Base-by-base conservation (phyloP, 1,139 yeast genomes). In the Candida pseudocylindracea region DNA sequence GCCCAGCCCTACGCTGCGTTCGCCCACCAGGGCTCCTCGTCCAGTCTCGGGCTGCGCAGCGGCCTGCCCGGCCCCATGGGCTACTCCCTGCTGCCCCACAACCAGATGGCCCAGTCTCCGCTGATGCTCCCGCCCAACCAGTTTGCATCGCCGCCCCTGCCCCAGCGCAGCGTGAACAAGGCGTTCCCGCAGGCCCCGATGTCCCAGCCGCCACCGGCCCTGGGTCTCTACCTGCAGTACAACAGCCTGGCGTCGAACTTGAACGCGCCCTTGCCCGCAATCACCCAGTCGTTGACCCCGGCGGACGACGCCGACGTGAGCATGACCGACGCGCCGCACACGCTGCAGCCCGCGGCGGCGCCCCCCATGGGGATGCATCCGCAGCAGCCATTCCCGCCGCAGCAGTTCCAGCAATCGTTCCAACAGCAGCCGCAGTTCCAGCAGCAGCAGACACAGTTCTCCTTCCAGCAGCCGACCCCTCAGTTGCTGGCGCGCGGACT, bases 401-500 rank as follows among this genome's bases (percentile, higher is more conserved):
- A 20, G 42, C 38, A 15, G 36, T 36, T 30, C 43, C 41, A 30
- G 36, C 28, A 35, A 28, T 37, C 34, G 11, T 31, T 35, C 12
- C 34, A 36, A 9, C 33, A 26, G 12, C 29, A 12, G 12, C 32
- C 13, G 26, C 32, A 32, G 9, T 27, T 27, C 12, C 32, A 31
- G 8, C 20, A 26, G 7, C 32, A 29, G 25, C 31, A 30, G n/a
- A 25, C 35, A 15, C 29, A 15, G 20, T 15, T 15, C 20, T 26
- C 11, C 7, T 26, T 26, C 28, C 11, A 26, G 11, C 28, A 10
- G 20, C 20, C 20, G 6, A 6, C 20, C 4, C 20, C 20, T 4
- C 20, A 15, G 20, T 15, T 15, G 20, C 20, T 4, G 20, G 20
- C 20, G 6, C 20, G 20, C 6, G 20, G 20, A 4, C 20, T 15